Percentiles rank a stretch among this genome's conserved stretches.
Conservation (phyloP, 495 filamentous ascomycete genomes). For the Neurospora tetrasperma region DNA sequence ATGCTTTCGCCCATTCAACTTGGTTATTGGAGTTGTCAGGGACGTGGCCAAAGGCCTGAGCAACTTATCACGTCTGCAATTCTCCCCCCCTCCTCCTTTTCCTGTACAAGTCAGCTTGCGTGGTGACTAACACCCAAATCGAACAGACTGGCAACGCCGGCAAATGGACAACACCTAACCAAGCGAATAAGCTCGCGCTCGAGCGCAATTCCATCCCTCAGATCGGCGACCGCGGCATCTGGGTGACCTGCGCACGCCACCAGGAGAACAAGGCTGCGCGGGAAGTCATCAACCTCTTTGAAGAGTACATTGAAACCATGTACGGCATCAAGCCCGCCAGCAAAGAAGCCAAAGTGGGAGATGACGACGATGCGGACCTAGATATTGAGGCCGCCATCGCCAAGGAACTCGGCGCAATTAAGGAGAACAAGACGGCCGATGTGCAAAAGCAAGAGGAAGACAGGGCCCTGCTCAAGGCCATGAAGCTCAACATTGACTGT, state of each 20-base stretch:
- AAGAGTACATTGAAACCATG: constrained; percentile 54
- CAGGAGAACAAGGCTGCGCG: constrained; percentile 67
- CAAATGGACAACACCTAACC: constrained; percentile 47
- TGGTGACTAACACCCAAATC: neutral
- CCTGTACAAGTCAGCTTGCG: neutral
- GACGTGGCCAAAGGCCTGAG: neutral
- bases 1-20: neutral
- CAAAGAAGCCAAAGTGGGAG: constrained; percentile 21
- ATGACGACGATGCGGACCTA: constrained; percentile 30
- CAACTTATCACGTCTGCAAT: neutral
- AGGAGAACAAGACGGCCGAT: constrained; percentile 35
- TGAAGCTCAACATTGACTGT: constrained; percentile 70
- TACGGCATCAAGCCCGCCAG: constrained; percentile 38
- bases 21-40: neutral
- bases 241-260: constrained; percentile 75
- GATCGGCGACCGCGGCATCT: constrained; percentile 75
- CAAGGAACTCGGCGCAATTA: constrained; percentile 62
- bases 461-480: constrained; percentile 45
- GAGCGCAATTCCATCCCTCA: constrained; percentile 41
- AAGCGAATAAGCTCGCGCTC: constrained; percentile 31
- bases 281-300: constrained; percentile 65
- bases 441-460: constrained; percentile 3
- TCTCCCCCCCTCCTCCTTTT: neutral
- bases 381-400: constrained; percentile 80
- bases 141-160: constrained; percentile 38